A percentile compares a stretch with the other conserved stretches of the same genome.
phyloP scores from a whole-genome alignment of 2,329 filamentous ascomycete genomes.

The Diaporthe citrichinensis region DNA sequence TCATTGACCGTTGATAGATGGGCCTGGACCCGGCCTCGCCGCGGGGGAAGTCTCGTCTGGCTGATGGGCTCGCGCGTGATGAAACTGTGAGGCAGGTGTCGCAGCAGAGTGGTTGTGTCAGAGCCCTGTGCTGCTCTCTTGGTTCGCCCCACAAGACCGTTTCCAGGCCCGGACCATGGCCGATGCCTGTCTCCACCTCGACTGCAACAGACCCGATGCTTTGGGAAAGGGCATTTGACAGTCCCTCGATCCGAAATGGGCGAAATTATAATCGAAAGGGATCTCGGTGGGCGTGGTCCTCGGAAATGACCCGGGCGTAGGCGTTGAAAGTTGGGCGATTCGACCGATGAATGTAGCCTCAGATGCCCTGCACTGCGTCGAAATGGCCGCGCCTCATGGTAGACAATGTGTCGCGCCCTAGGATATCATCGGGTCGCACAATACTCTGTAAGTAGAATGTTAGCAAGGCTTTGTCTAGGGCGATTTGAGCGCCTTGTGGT shows the following conservation, averaged over 20 bases:
- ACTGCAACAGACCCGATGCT: slow-evolving; percentile 21
- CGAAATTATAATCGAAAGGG: background rate
- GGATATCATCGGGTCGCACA: slow-evolving; percentile 37
- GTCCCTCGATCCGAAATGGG: slow-evolving; percentile 5
- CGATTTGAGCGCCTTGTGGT: background rate
- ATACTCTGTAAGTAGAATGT: slow-evolving; percentile 16
- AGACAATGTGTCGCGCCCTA: slow-evolving; percentile 36
- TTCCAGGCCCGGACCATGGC: slow-evolving; percentile 14
- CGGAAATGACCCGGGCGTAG: slow-evolving; percentile 15
- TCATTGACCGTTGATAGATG: background rate
- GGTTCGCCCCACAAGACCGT: background rate
- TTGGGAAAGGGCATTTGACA: background rate
- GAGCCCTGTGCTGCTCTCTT: slow-evolving; percentile 18
- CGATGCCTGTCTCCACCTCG: slow-evolving; percentile 3
- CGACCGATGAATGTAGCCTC: background rate
- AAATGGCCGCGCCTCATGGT: slow-evolving; percentile 30
- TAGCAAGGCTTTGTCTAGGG: background rate
- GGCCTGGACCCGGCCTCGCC: background rate
- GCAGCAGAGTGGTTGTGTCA: slow-evolving; percentile 17
- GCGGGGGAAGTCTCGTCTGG: background rate
- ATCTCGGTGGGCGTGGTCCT: background rate
- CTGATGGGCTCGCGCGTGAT: slow-evolving; percentile 10
- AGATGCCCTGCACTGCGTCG: slow-evolving; percentile 3
- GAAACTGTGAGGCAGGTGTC: slow-evolving; percentile 35
- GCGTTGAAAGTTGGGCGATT: slow-evolving; percentile 9